phyloP scores from a whole-genome alignment of 176 grass and related monocot species.

The Aegilops speltoides region DNA sequence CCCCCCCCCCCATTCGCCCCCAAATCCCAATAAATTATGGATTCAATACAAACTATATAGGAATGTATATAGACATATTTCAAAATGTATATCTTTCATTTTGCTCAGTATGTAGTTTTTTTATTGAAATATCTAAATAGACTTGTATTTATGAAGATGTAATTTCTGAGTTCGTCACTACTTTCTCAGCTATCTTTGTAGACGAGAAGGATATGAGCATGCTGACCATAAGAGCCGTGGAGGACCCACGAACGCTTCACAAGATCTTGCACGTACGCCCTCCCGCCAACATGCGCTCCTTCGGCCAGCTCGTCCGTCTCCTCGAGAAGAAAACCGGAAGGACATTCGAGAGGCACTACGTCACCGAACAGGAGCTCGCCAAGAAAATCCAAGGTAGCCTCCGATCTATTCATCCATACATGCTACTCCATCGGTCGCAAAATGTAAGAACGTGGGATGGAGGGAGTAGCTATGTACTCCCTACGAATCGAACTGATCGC shows the following conservation, averaged over 20 bases:
- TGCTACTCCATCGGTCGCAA: no score
- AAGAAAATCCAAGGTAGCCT: conserved; percentile 34
- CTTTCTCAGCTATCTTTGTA: conserved; percentile 24
- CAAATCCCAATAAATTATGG: no score
- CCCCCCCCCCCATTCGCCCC: no score
- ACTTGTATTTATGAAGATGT: no score
- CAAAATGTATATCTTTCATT: no score
- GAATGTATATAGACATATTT: no score
- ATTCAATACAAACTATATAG: no score
- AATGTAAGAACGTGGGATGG: no score
- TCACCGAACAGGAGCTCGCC: conserved; percentile 34
- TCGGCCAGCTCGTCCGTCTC: conserved; percentile 29
- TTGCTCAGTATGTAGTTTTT: no score
- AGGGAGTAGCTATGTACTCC: no score
- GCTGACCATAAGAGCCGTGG: conserved; percentile 36
- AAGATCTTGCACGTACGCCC: conserved; percentile 54
- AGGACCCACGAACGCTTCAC: conserved; percentile 49
- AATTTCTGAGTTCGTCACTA: background rate
- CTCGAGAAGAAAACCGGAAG: conserved; percentile 47
- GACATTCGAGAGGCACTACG: conserved; percentile 21
- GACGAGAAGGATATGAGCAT: conserved; percentile 49
- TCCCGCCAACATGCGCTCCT: conserved; percentile 20
- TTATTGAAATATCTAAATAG: no score
- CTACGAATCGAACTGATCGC: background rate
- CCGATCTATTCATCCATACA: no score